These are phyloP conservation scores for Cenococcum geophilum DNA, from an alignment of 495 filamentous ascomycete species.

Conservation along the genomic window DNA sequence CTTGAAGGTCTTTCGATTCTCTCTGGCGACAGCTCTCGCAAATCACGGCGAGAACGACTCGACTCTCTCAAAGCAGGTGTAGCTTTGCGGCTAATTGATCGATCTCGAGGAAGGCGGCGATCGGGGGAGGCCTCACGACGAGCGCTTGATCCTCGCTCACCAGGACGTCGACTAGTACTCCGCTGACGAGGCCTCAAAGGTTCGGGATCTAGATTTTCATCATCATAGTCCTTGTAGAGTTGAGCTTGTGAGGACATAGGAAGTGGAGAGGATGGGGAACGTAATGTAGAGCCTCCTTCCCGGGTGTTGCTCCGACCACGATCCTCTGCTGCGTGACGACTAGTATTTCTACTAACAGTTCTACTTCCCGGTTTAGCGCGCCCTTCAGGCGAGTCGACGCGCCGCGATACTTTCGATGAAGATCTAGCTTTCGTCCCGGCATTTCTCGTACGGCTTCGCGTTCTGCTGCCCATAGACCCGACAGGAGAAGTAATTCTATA, in stretches of 20 bases:
- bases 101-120: conserved; percentile 27
- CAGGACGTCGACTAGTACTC: conserved; percentile 54
- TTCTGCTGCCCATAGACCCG: conserved; percentile 22
- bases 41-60: conserved; percentile 18
- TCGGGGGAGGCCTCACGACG: conserved; percentile 45
- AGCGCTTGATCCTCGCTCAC: conserved; percentile 44
- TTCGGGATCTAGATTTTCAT: conserved; percentile 38
- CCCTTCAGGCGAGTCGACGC: conserved; percentile 31
- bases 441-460: conserved; percentile 22
- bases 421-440: conserved; percentile 27
- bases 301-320: conserved; percentile 24
- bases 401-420: conserved; percentile 26
- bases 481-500: conserved; percentile 43
- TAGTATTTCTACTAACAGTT: conserved; percentile 25
- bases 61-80: conserved; percentile 11
- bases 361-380: conserved; percentile 20
- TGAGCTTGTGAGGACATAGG: conserved; percentile 27
- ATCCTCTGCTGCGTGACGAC: conserved; percentile 29
- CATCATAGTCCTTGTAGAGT: conserved; percentile 40
- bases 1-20: conserved; percentile 16
- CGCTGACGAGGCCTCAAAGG: conserved; percentile 44
- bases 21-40: conserved; percentile 26
- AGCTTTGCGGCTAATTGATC: conserved; percentile 26
- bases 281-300: conserved; percentile 7
- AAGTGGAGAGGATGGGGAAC: conserved; percentile 25